Evolutionary conservation across 1,139 yeast genomes (phyloP).

Genomic region (Suhomyces anneliseae): DNA sequence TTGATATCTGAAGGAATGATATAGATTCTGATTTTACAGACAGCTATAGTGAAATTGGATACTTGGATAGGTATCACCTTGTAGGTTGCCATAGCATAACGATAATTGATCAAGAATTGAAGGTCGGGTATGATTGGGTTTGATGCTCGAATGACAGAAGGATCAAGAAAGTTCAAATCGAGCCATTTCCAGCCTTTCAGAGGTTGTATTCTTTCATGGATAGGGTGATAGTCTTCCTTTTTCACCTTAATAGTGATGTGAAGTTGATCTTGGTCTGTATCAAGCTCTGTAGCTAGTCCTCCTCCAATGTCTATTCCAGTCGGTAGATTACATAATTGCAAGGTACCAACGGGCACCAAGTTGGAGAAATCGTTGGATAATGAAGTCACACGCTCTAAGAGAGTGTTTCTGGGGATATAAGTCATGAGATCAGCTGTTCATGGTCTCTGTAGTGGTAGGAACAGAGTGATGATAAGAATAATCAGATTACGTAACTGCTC

Average conservation of each 20-base stretch:
- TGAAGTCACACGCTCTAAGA: neutral
- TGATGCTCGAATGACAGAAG: slow-evolving; percentile 23
- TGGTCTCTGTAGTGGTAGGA: neutral
- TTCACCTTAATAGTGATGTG: neutral
- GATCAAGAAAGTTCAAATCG: slow-evolving; percentile 23
- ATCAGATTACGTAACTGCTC: neutral
- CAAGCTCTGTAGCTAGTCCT: slow-evolving; percentile 12
- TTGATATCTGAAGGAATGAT: slow-evolving; percentile 47
- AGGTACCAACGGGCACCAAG: slow-evolving; percentile 49
- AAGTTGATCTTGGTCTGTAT: neutral
- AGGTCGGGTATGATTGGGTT: slow-evolving; percentile 33
- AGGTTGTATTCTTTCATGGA: neutral
- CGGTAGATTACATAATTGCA: slow-evolving; percentile 46
- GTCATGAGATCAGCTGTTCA: neutral
- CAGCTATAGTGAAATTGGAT: slow-evolving; percentile 1
- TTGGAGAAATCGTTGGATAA: slow-evolving; percentile 41
- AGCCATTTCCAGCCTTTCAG: slow-evolving; percentile 54
- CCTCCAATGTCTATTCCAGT: slow-evolving; percentile 20
- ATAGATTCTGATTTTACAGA: slow-evolving; percentile 48
- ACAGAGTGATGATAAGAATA: neutral
- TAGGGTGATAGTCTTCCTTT: neutral
- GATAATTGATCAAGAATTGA: slow-evolving; percentile 38
- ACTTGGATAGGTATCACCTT: slow-evolving; percentile 18
- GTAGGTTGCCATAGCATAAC: slow-evolving; percentile 48
- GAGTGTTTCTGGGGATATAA: neutral